Conservation (phyloP, 441 rosid species). For the Adansonia grandidieri region DNA sequence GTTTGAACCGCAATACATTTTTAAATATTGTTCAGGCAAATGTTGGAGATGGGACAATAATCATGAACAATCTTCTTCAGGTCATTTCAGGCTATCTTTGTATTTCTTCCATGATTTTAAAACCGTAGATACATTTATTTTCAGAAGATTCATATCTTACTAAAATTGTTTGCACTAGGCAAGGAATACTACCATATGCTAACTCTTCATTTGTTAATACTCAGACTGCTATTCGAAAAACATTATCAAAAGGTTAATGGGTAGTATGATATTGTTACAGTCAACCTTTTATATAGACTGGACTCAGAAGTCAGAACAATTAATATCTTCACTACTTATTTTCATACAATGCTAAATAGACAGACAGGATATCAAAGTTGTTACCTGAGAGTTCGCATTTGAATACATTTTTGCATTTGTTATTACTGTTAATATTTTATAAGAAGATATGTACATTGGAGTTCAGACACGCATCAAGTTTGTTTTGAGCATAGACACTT, state of each 20-base stretch:
- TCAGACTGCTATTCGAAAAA: background rate
- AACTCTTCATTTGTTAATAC: background rate
- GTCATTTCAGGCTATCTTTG: conserved; percentile 32
- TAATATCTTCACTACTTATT: background rate
- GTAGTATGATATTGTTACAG: background rate
- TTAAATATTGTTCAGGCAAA: conserved; percentile 74
- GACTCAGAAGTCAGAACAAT: background rate
- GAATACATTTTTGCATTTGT: background rate
- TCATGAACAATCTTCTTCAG: conserved; percentile 91
- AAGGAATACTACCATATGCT: background rate
- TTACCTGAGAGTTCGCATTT: background rate
- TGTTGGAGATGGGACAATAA: conserved; percentile 86
- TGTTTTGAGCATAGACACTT: background rate
- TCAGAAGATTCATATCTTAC: background rate
- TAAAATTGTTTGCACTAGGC: background rate
- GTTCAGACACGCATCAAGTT: background rate
- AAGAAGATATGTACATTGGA: background rate
- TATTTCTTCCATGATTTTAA: background rate
- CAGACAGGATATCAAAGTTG: background rate
- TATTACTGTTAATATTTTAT: background rate
- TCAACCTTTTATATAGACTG: background rate
- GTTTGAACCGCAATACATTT: conserved; percentile 74
- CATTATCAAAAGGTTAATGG: background rate
- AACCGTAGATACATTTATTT: background rate
- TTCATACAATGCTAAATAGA: background rate